Percentiles rank a stretch among this genome's conserved stretches.
Conservation (phyloP, 805 yeast species). For the Sporopachydermia quercuum region DNA sequence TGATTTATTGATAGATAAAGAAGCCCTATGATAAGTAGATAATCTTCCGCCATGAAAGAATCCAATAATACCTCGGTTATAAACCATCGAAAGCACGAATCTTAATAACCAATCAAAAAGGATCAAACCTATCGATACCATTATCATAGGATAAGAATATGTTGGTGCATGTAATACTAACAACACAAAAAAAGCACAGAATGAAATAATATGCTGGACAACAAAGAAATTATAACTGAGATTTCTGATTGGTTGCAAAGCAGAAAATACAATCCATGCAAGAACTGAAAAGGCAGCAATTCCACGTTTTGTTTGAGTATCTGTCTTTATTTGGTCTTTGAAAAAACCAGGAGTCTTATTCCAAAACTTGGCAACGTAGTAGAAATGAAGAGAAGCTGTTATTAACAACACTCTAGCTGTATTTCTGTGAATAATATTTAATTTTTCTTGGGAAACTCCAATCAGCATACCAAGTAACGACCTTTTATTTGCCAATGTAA, state of each 20-base stretch:
- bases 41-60: neutral
- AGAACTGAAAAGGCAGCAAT: constrained; percentile 12
- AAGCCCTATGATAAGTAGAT: neutral
- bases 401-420: constrained; percentile 13
- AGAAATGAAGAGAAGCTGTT: constrained; percentile 13
- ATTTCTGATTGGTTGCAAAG: constrained; percentile 14
- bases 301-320: constrained; percentile 10
- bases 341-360: constrained; percentile 7
- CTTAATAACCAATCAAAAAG: constrained; percentile 12
- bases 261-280: constrained; percentile 12
- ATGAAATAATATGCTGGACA: constrained; percentile 11
- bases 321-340: constrained; percentile 6
- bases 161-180: constrained; percentile 11
- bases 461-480: constrained; percentile 10
- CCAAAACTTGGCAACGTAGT: constrained; percentile 10
- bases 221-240: constrained; percentile 13
- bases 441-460: constrained; percentile 10
- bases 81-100: constrained; percentile 1
- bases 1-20: neutral
- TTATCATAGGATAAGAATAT: constrained; percentile 11
- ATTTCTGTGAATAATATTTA: constrained; percentile 16
- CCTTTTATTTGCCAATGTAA: constrained; percentile 11
- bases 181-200: constrained; percentile 11
- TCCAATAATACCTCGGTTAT: neutral
- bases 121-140: constrained; percentile 12